A percentile compares a stretch with the other conserved stretches of the same genome.
phyloP scores from a whole-genome alignment of 441 rosid species.

The Corymbia citriodora region DNA sequence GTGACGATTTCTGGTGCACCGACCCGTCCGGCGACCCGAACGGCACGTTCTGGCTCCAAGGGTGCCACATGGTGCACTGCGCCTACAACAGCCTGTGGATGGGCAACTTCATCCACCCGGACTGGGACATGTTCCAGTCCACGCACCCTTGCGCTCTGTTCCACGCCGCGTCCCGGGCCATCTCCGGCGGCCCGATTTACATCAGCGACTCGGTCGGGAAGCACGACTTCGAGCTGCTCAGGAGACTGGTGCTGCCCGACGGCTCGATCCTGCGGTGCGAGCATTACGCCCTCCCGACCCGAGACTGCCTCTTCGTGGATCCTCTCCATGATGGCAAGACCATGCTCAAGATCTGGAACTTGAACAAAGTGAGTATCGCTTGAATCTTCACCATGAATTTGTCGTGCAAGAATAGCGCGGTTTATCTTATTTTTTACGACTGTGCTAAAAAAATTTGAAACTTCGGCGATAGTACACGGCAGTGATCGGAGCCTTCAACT shows the following conservation, averaged over 20 bases:
- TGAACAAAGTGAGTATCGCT: constrained; percentile 6
- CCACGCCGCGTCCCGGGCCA: constrained; percentile 18
- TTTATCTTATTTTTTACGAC: neutral
- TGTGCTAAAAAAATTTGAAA: neutral
- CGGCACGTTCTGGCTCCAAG: constrained; percentile 94
- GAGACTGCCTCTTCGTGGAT: constrained; percentile 13
- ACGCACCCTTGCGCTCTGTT: constrained; percentile 15
- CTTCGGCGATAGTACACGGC: constrained; percentile 7
- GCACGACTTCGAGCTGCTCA: constrained; percentile 14
- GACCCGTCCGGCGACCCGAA: constrained; percentile 94
- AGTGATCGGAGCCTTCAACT: constrained; percentile 18
- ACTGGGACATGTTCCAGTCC: constrained; percentile 23
- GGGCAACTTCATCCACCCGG: constrained; percentile 44
- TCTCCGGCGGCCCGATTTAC: constrained; percentile 17
- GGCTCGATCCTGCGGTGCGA: constrained; percentile 15
- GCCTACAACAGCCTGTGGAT: constrained; percentile 97
- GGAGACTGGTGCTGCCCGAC: constrained; percentile 9
- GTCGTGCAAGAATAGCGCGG: neutral
- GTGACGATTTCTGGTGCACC: constrained; percentile 96
- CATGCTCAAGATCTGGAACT: constrained; percentile 19
- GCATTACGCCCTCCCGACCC: constrained; percentile 12
- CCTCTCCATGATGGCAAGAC: constrained; percentile 20
- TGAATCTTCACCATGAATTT: neutral
- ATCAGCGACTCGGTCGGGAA: constrained; percentile 16
- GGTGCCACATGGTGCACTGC: constrained; percentile 96